Evolutionary conservation across 2,329 filamentous ascomycete genomes (phyloP).

Genomic region (Xylaria arbuscula): DNA sequence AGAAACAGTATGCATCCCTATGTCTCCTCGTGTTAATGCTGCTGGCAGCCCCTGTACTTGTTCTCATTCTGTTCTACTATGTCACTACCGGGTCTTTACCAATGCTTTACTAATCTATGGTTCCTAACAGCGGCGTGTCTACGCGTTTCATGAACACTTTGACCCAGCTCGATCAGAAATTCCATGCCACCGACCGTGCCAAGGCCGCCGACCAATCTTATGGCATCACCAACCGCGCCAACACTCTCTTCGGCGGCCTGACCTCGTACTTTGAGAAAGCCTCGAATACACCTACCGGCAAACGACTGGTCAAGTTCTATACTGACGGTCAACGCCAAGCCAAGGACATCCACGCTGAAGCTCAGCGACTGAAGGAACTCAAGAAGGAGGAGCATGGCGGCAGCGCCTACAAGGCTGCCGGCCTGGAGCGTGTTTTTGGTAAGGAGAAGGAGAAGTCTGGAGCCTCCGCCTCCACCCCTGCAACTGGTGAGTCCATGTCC

Average conservation of each 20-base stretch:
- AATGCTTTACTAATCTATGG: neutral
- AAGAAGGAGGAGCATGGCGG: conserved; percentile 76
- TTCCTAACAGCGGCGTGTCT: conserved; percentile 70
- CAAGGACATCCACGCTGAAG: conserved; percentile 92
- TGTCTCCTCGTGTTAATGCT: neutral
- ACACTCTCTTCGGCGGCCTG: conserved; percentile 71
- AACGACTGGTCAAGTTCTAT: conserved; percentile 91
- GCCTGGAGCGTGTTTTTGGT: conserved; percentile 68
- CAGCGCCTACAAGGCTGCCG: conserved; percentile 68
- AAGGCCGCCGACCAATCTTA: conserved; percentile 86
- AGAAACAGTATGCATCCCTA: conserved; percentile 69
- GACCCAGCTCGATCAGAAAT: conserved; percentile 81
- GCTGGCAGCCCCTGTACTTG: neutral
- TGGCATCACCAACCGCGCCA: conserved; percentile 80
- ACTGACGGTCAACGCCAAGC: conserved; percentile 86
- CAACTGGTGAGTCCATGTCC: conserved; percentile 36
- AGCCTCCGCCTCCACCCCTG: conserved; percentile 29
- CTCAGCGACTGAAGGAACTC: conserved; percentile 84
- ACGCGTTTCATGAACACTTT: conserved; percentile 82
- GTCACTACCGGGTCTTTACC: too few relatives aligned
- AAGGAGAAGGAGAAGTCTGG: conserved; percentile 58
- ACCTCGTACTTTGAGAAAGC: conserved; percentile 96
- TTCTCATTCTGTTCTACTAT: too few relatives aligned
- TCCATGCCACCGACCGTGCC: conserved; percentile 88
- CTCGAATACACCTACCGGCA: conserved; percentile 83